These are phyloP conservation scores for Tagetes erecta DNA, from an alignment of 129 eudicot species.

Conservation along the genomic window DNA sequence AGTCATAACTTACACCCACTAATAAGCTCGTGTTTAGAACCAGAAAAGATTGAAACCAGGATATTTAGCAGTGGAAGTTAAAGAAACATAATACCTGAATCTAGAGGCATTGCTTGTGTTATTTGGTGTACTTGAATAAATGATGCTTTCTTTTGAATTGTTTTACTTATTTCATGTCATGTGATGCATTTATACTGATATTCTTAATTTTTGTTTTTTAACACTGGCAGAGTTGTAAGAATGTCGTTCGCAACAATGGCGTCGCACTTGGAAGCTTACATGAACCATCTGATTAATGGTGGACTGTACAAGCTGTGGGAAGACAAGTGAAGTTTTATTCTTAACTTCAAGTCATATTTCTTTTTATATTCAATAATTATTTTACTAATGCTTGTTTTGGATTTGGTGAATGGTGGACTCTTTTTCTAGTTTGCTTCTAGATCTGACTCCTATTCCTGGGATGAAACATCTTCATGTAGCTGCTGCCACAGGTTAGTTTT, in stretches of 20 bases:
- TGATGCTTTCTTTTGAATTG: neutral
- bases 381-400: neutral
- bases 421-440: conserved; percentile 62
- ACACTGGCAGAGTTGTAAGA: conserved; percentile 24
- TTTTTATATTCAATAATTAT: neutral
- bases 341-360: neutral
- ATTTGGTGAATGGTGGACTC: neutral
- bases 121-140: neutral
- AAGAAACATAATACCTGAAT: neutral
- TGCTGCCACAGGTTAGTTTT: conserved; percentile 84
- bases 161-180: neutral
- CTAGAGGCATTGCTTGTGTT: neutral
- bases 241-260: conserved; percentile 85
- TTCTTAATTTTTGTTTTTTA: neutral
- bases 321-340: conserved; percentile 53
- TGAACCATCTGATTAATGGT: conserved; percentile 97
- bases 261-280: conserved; percentile 68
- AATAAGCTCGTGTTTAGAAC: too few species aligned
- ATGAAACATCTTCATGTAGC: conserved; percentile 99
- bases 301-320: conserved; percentile 96
- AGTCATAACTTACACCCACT: too few species aligned
- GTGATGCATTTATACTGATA: neutral
- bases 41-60: neutral
- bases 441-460: conserved; percentile 93
- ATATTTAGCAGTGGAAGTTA: neutral